Base-by-base conservation (phyloP, 2,329 filamentous ascomycete species). In the Ophiostoma australiae region DNA sequence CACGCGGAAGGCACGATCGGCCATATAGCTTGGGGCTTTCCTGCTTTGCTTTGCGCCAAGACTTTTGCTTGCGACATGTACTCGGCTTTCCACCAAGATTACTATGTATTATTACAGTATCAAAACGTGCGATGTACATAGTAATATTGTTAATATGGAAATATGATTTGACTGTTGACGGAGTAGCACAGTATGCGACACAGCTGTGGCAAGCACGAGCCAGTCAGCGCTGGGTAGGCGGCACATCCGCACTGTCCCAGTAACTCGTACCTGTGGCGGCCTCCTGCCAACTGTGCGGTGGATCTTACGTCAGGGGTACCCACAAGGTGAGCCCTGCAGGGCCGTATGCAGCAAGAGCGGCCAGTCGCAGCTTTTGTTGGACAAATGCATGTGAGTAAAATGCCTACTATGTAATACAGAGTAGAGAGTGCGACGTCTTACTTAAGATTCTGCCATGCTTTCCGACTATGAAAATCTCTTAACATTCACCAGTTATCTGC, bases 181-280 rank as follows among this genome's bases (percentile, higher is more conserved):
- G 52, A 58, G 52, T 58, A 58, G 31, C 31, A 65, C 61, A 65
- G 61, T 65, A 65, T 65, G 61, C 61, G 61, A 65, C 61, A 65
- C 61, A 65, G 52, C 52, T 58, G 11, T 5, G 52, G n/a, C 52
- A 15, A 27, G 52, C 17, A 13, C 3, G n/a, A 58, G 23, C 52
- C n/a, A 48, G 44, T 48, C 52, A 23, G 52, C 10, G 23, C n/a
- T 13, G 23, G 44, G 44, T 20, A 48, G 44, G 17, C 10, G 52
- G 52, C 52, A 11, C 15, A 58, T 58, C 23, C 52, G 52, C 52
- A 58, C 52, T 58, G 52, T 58, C 44, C 17, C 52, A 58, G n/a
- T 55, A 11, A 7, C 20, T 55, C 7, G 4, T 39, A 44, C 44
- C 58, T 20, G 58, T 58, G 52, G 52, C 58, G 58, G 58, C 58